phyloP scores from a whole-genome alignment of 768 basidiomycete genomes.

The Roridomyces roridus region DNA sequence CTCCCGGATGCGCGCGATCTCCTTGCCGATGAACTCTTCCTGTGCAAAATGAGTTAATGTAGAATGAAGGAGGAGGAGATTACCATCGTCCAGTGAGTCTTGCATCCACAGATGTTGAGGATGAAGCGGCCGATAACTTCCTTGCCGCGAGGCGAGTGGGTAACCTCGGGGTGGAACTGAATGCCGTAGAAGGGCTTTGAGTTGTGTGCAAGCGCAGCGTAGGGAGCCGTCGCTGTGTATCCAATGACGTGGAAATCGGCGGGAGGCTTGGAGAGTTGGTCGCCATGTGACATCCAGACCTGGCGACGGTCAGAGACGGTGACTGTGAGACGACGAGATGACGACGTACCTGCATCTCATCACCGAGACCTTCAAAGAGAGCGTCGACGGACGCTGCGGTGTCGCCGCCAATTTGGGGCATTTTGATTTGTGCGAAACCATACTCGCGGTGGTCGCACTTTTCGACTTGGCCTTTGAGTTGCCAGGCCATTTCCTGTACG shows the following conservation, averaged over 20 bases:
- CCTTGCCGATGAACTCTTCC: constrained; percentile 98
- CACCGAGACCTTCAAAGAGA: constrained; percentile 87
- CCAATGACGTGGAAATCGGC: constrained; percentile 89
- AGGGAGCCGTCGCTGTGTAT: constrained; percentile 85
- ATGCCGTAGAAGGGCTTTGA: constrained; percentile 92
- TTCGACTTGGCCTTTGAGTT: constrained; percentile 81
- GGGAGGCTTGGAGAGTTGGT: constrained; percentile 86
- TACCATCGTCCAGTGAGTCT: constrained; percentile 93
- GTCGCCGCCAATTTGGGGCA: constrained; percentile 64
- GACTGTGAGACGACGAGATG: no score
- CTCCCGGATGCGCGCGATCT: constrained; percentile 90
- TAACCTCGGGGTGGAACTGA: constrained; percentile 99
- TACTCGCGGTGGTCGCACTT: constrained; percentile 94
- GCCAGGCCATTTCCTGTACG: constrained; percentile 90
- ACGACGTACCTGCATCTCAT: constrained; percentile 79
- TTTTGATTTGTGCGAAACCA: constrained; percentile 84
- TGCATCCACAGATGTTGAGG: constrained; percentile 82
- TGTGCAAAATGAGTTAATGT: constrained; percentile 41
- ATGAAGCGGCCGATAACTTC: constrained; percentile 90
- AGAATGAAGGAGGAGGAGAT: constrained; percentile 9
- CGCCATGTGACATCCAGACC: constrained; percentile 99
- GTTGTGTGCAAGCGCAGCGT: constrained; percentile 91
- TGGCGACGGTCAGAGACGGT: constrained; percentile 35
- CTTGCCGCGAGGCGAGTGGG: constrained; percentile 88
- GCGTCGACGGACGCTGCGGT: constrained; percentile 59